Conservation (phyloP, 2,329 filamentous ascomycete genomes). For the Penicillium sp. region DNA sequence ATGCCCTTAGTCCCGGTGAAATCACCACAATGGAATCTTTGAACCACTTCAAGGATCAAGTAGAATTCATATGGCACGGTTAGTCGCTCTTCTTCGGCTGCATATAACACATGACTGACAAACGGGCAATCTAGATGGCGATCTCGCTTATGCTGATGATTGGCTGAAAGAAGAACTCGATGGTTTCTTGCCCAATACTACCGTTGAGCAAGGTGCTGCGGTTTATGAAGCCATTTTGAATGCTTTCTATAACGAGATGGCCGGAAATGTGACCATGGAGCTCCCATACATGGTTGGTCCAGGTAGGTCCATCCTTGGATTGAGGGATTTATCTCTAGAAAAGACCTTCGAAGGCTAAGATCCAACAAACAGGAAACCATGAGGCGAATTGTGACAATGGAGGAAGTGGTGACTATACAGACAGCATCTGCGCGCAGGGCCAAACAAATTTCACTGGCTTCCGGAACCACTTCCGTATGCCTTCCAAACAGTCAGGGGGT, state of each 20-base stretch:
- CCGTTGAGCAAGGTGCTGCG: slow-evolving; percentile 2
- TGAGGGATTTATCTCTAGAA: neutral
- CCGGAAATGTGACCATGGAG: slow-evolving; percentile 2
- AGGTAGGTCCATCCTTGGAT: neutral
- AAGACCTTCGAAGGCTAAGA: neutral
- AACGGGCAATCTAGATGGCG: slow-evolving; percentile 4
- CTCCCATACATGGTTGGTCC: slow-evolving; percentile 17
- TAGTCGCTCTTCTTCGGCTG: neutral
- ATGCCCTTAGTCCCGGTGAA: slow-evolving; percentile 3
- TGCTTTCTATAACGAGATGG: slow-evolving; percentile 13
- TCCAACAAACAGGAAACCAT: slow-evolving; percentile 4
- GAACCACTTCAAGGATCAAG: neutral
- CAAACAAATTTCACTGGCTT: slow-evolving; percentile 29
- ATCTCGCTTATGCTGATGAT: slow-evolving; percentile 17
- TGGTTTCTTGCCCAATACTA: slow-evolving; percentile 15
- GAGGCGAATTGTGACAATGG: slow-evolving; percentile 15
- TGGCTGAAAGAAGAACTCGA: slow-evolving; percentile 16
- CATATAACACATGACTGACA: neutral
- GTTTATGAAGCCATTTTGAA: slow-evolving; percentile 15
- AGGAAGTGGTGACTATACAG: slow-evolving; percentile 19
- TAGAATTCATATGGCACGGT: slow-evolving; percentile 12
- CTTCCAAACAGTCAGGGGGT: slow-evolving; percentile 15
- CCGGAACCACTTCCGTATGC: slow-evolving; percentile 25
- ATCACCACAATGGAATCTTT: slow-evolving; percentile 11
- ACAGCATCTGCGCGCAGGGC: slow-evolving; percentile 20